A percentile compares a stretch with the other conserved stretches of the same genome.
phyloP scores from a whole-genome alignment of 257 asterid species.

The Salvia hispanica region DNA sequence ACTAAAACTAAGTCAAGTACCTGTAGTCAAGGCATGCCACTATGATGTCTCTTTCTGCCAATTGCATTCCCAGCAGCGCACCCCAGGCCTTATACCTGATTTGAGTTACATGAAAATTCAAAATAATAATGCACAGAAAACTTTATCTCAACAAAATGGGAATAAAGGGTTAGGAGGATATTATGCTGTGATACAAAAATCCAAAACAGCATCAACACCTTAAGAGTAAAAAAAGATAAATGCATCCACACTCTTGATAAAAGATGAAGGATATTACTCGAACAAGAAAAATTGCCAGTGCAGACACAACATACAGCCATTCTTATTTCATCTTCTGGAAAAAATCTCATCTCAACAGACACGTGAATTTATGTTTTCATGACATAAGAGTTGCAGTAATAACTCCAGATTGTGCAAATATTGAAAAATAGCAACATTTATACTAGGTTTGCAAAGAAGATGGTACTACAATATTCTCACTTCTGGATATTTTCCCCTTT shows the following conservation, averaged over 20 bases:
- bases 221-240: no score
- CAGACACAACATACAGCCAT: neutral
- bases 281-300: neutral
- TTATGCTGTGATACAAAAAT: conserved; percentile 20
- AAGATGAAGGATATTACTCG: conserved; percentile 3
- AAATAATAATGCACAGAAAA: neutral
- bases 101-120: conserved; percentile 14
- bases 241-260: neutral
- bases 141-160: neutral
- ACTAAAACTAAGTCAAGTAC: conserved; percentile 42
- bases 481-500: neutral
- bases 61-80: conserved; percentile 82
- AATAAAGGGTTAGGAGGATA: neutral
- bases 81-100: conserved; percentile 99
- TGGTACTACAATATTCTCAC: neutral
- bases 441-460: conserved; percentile 11
- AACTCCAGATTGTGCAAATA: neutral
- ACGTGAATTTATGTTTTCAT: conserved; percentile 1
- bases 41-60: conserved; percentile 87
- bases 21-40: conserved; percentile 98
- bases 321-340: conserved; percentile 7
- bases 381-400: neutral
- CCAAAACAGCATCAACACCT: neutral
- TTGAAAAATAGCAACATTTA: neutral
- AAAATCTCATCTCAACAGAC: neutral